A percentile compares a stretch with the other conserved stretches of the same genome.
These are phyloP conservation scores for Fusarium globosum DNA, from an alignment of 2,329 filamentous ascomycete genomes.

Conservation along the genomic window DNA sequence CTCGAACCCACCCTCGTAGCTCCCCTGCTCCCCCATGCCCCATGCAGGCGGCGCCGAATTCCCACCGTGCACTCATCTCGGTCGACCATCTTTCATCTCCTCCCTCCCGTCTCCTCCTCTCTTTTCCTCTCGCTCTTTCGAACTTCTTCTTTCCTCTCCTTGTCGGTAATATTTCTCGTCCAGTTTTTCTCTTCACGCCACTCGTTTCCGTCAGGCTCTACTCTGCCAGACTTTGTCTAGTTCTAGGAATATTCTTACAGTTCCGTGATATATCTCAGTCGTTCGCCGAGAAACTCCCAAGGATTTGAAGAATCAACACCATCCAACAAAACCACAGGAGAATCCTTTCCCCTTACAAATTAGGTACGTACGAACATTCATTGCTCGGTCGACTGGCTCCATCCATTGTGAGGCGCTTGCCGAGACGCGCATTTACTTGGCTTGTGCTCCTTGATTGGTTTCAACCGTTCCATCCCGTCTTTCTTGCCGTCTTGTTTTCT, in stretches of 20 bases:
- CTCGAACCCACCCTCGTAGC: slow-evolving; percentile 23
- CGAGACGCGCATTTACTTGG: slow-evolving; percentile 37
- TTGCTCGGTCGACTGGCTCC: slow-evolving; percentile 25
- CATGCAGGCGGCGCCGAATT: slow-evolving; percentile 39
- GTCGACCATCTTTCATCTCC: slow-evolving; percentile 42
- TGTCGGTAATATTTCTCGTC: slow-evolving; percentile 45
- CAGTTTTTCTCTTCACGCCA: slow-evolving; percentile 51
- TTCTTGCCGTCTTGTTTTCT: slow-evolving; percentile 35
- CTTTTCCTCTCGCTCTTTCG: slow-evolving; percentile 42
- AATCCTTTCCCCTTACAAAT: slow-evolving; percentile 32
- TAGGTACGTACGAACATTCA: slow-evolving; percentile 39
- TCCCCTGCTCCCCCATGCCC: slow-evolving; percentile 8
- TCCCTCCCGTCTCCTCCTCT: slow-evolving; percentile 41
- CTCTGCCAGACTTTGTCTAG: slow-evolving; percentile 41
- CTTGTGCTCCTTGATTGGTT: slow-evolving; percentile 40
- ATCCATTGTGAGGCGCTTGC: slow-evolving; percentile 15
- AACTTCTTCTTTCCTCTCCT: slow-evolving; percentile 42
- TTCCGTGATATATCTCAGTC: slow-evolving; percentile 28
- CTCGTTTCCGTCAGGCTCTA: slow-evolving; percentile 52
- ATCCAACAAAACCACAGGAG: slow-evolving; percentile 26
- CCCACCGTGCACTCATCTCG: slow-evolving; percentile 44
- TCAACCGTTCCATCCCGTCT: slow-evolving; percentile 14
- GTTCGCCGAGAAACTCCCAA: slow-evolving; percentile 41
- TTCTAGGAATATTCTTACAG: slow-evolving; percentile 39
- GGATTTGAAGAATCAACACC: slow-evolving; percentile 30